Conservation (phyloP, 805 yeast species). For the Wickerhamiella vanderwaltii region DNA sequence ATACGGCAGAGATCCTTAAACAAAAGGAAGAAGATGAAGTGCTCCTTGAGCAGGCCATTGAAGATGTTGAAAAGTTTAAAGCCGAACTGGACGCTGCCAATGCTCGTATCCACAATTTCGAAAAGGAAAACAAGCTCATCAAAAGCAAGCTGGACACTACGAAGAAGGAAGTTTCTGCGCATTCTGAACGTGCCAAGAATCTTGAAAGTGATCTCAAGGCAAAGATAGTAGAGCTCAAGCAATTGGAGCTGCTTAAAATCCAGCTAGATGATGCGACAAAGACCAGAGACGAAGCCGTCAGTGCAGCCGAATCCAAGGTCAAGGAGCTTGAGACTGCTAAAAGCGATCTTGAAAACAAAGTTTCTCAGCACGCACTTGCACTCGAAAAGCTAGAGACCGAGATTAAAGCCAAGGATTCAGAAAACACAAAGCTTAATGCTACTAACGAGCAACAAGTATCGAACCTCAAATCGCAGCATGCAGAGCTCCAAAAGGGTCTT, state of each 20-base stretch:
- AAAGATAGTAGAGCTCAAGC: constrained; percentile 8
- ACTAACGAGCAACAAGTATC: too few relatives aligned
- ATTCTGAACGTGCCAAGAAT: background rate
- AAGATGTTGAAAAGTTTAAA: constrained; percentile 10
- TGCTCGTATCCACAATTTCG: background rate
- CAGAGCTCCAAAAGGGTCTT: background rate
- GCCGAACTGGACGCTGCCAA: constrained; percentile 12
- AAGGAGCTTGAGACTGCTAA: background rate
- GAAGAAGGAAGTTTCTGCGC: constrained; percentile 9
- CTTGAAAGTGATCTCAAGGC: constrained; percentile 13
- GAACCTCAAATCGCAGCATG: background rate
- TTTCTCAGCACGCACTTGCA: too few relatives aligned
- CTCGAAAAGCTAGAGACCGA: background rate
- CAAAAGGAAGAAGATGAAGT: constrained; percentile 20
- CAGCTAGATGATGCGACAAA: background rate
- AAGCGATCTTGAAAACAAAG: too few relatives aligned
- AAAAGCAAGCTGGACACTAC: constrained; percentile 12
- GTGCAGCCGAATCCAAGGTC: too few relatives aligned
- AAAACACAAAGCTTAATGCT: too few relatives aligned
- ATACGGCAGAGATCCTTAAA: constrained; percentile 18
- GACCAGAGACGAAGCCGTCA: constrained; percentile 3
- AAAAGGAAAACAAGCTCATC: constrained; percentile 10
- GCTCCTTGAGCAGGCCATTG: constrained; percentile 12
- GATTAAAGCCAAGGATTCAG: background rate
- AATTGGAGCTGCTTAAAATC: background rate